A percentile compares a stretch with the other conserved stretches of the same genome.
Evolutionary conservation across 176 grass and related monocot genomes (phyloP).

Genomic region (Avena atlantica): DNA sequence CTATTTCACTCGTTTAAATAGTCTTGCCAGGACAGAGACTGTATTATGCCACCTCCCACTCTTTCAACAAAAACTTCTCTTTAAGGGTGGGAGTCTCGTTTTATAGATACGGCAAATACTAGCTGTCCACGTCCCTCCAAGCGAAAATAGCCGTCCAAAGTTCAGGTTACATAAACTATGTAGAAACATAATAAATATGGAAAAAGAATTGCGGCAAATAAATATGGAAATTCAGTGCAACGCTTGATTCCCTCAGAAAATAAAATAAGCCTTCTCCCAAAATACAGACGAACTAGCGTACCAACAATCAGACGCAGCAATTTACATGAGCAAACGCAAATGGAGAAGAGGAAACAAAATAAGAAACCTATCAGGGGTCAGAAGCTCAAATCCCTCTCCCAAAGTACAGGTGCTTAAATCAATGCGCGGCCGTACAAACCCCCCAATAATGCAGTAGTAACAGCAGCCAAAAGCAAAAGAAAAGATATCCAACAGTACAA

Average conservation of each 20-base stretch:
- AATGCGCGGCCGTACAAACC: not conserved
- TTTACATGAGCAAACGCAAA: not conserved
- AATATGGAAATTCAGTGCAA: not conserved
- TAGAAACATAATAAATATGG: too few relatives aligned
- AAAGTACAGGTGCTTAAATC: slow-evolving; percentile 35
- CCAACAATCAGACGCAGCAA: not conserved
- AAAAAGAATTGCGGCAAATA: not conserved
- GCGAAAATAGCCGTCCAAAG: not conserved
- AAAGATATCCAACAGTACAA: slow-evolving; percentile 17
- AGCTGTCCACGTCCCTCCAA: not conserved
- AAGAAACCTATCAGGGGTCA: not conserved
- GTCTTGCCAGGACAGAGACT: not conserved
- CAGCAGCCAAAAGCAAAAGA: slow-evolving; percentile 47
- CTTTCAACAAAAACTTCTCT: not conserved
- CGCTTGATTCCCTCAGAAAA: too few relatives aligned
- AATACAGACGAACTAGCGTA: not conserved
- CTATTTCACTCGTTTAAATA: not conserved
- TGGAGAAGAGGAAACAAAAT: not conserved
- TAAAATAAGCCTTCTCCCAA: not conserved
- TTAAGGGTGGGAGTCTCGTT: not conserved
- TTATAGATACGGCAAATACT: not conserved
- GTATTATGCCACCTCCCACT: not conserved
- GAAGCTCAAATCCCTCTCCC: slow-evolving; percentile 24
- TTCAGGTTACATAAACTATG: not conserved
- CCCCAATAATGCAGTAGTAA: slow-evolving; percentile 45